Base-by-base conservation (phyloP, 2,329 filamentous ascomycete species). In the Neonectria magnoliae region DNA sequence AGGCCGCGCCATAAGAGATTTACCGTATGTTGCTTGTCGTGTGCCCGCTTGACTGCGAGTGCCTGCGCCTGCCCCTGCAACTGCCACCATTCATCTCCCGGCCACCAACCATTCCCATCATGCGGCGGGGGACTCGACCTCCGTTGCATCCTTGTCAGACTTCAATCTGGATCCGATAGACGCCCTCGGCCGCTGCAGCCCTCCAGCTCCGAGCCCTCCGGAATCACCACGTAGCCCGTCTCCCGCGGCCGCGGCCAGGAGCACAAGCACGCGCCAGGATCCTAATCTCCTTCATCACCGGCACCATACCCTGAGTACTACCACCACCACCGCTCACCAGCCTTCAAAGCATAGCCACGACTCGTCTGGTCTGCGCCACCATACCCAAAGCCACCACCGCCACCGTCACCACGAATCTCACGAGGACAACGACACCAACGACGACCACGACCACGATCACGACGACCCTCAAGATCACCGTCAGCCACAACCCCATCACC, bases 101-200 rank as follows among this genome's bases (percentile, higher is more conserved):
- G 71, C 61, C 65, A 61, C 36, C 55, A 64, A 57, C 47, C 53
- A 57, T 74, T 72, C 68, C 72, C 80, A 83, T 77, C 74, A 89
- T 89, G 87, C 84, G 82, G 87, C 82, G 83, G 77, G 76, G 77
- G 86, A 86, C 83, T 79, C 75, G 70, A 73, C 78, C 85, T 87
- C 87, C 84, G 83, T 84, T 82, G 84, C 84, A 83, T 79, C 78
- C 75, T 71, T 78, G 73, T 75, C 73, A 68, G 73, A 74, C 72
- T 78, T 83, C 84, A 87, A 80, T 77, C 84, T 89, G 87, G 87
- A 89, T 85, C 78, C 84, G 76, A 80, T 84, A 85, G 78, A 81
- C 60, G 72, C 73, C 68, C 47, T 81, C 60, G 73, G 74, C 71
- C 54, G 62, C 58, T 52, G 64, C 56, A 62, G 60, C 50, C 50